Evolutionary conservation across 2,329 filamentous ascomycete genomes (phyloP).

Genomic region (Penicillium sp.): DNA sequence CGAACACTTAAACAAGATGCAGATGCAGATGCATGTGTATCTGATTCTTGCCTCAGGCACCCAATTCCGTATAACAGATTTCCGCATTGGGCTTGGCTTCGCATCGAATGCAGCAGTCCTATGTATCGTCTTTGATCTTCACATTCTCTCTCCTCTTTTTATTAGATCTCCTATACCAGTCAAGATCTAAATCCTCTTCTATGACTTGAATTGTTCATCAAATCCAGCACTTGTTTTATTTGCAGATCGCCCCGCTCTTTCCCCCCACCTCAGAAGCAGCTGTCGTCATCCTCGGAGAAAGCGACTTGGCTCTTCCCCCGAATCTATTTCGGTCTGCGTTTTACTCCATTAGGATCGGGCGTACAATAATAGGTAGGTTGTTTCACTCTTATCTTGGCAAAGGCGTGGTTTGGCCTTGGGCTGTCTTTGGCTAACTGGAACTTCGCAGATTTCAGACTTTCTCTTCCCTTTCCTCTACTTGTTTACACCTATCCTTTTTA

Average conservation of each 20-base stretch:
- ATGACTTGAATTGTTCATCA: background rate
- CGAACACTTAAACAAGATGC: background rate
- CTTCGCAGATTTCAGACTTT: slow-evolving; percentile 2
- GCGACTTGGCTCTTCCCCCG: background rate
- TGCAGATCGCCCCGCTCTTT: slow-evolving; percentile 1
- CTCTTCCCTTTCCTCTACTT: background rate
- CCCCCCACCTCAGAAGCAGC: slow-evolving; percentile 2
- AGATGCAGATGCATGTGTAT: background rate
- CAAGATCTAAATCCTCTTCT: background rate
- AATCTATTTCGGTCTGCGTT: background rate
- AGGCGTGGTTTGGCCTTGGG: background rate
- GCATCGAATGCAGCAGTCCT: slow-evolving; percentile 1
- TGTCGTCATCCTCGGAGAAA: slow-evolving; percentile 5
- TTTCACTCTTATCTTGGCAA: slow-evolving; percentile 7
- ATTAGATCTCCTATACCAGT: background rate
- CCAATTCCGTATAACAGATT: background rate
- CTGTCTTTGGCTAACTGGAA: slow-evolving; percentile 7
- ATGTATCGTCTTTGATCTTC: background rate
- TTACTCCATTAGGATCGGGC: background rate
- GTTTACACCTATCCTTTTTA: background rate
- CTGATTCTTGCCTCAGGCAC: slow-evolving; percentile 4
- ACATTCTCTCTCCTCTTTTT: too few species aligned
- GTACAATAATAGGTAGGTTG: background rate
- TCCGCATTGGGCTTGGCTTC: slow-evolving; percentile 5
- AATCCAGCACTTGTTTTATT: background rate